Evolutionary conservation across 2,329 filamentous ascomycete species (phyloP), one percentile per base, ranked within the genome.

Genomic region (Trichoderma guizhouense): DNA sequence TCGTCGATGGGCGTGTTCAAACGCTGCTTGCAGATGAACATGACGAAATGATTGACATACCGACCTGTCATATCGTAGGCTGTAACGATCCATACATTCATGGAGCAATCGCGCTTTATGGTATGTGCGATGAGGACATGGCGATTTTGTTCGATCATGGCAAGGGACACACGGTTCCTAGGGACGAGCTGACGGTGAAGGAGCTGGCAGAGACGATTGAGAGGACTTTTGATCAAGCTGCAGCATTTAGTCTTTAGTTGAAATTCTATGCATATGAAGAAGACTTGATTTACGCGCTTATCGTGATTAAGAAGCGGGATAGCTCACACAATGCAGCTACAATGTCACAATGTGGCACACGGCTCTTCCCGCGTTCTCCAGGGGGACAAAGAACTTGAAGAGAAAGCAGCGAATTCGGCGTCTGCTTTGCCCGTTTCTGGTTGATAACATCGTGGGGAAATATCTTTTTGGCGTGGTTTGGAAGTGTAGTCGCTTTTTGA

Each of bases 111-210:
- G 87, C 88, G 0, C 82, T 91, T 4, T 90, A 87, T 79, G 89
- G 89, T 74, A 83, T 90, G 28, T 91, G 89, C 74, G 86, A 90
- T 61, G 84, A 84, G 0, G 88, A 91, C 71, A 85, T 81, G 1
- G 88, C 88, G 0, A 83, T 84, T 39, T 82, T 91, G n/a, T 91
- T 91, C 73, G 89, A 91, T 74, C 88, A 90, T 73, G 89, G 88
- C 5, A 90, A 90, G 75, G 89, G 89, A 0, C 89, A 91, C 76
- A 90, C 87, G 0, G 81, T 91, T 5, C 89, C 89, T 0, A 81
- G 88, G 73, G 86, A 88, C 70, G 82, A 81, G 69, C 81, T 80
- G 15, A 85, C 84, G 0, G 82, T 87, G 69, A 81, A 82, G 73
- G 85, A 87, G 74, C 77, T 87, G 15, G 82, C 71, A 14, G 43